phyloP scores from a whole-genome alignment of 495 filamentous ascomycete species.

The Xylaria sp. region DNA sequence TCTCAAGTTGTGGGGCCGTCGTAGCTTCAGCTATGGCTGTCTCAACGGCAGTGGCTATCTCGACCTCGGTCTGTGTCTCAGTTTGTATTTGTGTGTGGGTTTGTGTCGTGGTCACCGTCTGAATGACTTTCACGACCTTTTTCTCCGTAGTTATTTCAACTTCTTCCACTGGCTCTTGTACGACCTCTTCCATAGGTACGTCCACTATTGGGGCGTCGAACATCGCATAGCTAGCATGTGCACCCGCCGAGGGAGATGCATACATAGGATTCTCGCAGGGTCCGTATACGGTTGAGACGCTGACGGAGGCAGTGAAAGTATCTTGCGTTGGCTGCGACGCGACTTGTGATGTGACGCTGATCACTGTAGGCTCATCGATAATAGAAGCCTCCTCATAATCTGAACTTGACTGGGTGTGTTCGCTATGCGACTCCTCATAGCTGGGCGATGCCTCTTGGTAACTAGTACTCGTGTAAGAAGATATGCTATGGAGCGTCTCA shows the following conservation, averaged over 20 bases:
- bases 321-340: constrained; percentile 21
- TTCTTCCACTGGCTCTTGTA: constrained; percentile 27
- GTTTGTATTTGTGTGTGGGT: constrained; percentile 36
- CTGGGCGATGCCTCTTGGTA: constrained; percentile 17
- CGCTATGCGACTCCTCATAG: neutral
- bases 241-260: neutral
- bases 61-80: constrained; percentile 42
- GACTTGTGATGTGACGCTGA: neutral
- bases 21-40: constrained; percentile 36
- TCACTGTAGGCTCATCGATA: constrained; percentile 1
- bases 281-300: constrained; percentile 34
- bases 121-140: constrained; percentile 45
- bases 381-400: neutral
- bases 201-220: neutral
- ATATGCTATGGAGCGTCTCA: neutral
- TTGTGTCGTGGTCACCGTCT: constrained; percentile 47
- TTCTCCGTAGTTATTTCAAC: constrained; percentile 40
- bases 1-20: constrained; percentile 18
- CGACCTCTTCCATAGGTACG: neutral
- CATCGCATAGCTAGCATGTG: neutral
- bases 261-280: constrained; percentile 30
- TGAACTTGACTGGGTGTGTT: neutral
- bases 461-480: neutral
- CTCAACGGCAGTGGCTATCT: constrained; percentile 31
- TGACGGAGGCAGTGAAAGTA: neutral